These are phyloP conservation scores for Dysphania ambrosioides DNA, from an alignment of 148 eudicot genomes.

Conservation along the genomic window DNA sequence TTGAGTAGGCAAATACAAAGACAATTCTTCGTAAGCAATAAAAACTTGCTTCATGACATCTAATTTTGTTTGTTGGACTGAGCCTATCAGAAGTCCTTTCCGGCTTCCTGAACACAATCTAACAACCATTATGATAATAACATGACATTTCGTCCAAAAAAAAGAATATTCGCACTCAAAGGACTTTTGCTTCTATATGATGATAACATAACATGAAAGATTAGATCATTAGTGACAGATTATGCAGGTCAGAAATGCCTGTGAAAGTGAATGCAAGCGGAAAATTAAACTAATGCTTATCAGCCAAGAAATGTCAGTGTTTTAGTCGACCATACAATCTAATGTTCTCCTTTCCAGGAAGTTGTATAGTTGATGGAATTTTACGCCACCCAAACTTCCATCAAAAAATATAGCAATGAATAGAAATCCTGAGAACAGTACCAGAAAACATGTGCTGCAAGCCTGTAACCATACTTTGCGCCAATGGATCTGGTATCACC, in stretches of 20 bases:
- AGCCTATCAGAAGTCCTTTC: slow-evolving; percentile 15
- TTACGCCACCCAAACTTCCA: background rate
- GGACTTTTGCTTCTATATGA: no score
- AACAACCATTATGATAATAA: slow-evolving; percentile 13
- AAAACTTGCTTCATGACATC: slow-evolving; percentile 16
- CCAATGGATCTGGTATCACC: slow-evolving; percentile 16
- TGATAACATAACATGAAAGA: slow-evolving; percentile 2
- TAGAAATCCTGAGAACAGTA: background rate
- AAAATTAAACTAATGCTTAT: background rate
- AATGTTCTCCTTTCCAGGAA: background rate
- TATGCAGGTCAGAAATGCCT: background rate
- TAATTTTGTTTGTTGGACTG: slow-evolving; percentile 23
- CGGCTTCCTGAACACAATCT: slow-evolving; percentile 2
- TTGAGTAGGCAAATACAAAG: slow-evolving; percentile 2
- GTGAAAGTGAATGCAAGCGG: background rate
- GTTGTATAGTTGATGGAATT: no score
- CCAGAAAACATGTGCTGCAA: slow-evolving; percentile 25
- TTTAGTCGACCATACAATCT: background rate
- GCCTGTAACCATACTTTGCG: slow-evolving; percentile 16
- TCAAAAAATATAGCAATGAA: background rate
- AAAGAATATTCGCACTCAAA: background rate
- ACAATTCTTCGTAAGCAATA: slow-evolving; percentile 9
- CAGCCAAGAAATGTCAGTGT: background rate
- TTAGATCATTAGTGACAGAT: background rate
- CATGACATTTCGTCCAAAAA: slow-evolving; percentile 2